Evolutionary conservation across 257 asterid genomes (phyloP), one percentile per base, ranked within the genome.

Genomic region (Avicennia marina): DNA sequence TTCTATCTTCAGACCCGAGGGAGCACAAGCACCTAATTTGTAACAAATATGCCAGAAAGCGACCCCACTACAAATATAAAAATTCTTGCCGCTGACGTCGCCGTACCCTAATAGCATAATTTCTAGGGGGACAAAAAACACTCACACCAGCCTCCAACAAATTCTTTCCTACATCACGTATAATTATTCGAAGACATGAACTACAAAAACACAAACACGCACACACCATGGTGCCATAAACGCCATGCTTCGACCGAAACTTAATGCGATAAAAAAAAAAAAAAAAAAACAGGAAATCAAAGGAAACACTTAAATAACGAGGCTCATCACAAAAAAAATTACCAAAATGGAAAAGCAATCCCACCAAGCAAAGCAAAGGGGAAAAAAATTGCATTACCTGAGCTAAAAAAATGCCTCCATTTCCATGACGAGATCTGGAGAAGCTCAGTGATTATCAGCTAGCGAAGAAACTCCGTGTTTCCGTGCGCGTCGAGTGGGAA

Each of bases 361-460:
- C 54, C 57, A 32, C 67, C 22, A 4, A 26, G 22, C 20, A 20
- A n/a, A 40, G 10, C 16, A 36, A 9, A 19, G 38, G 7, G 26
- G 4, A 32, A 53, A 29, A 41, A 12, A 57, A 47, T 1, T 62
- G 57, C 74, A 65, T 61, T 65, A 77, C 77, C 79, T 66, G 73
- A 59, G 53, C 60, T 33, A 56, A 38, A 34, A 50, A 45, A 36
- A 4, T 8, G 11, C 34, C 65, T 55, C 70, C 77, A 70, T 77
- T 70, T 53, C 72, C 75, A 64, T 68, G 55, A 42, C 60, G 70
- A 64, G 83, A 77, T 69, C 83, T 66, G 74, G 53, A 52, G 48
- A 56, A 31, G 40, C n/a, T 36, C 27, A 46, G 61, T 56, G 58
- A 44, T 31, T 13, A 62, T 44, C 53, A 55, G 40, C n/a, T 40